Evolutionary conservation across 495 filamentous ascomycete genomes (phyloP).

Genomic region (Daldinia vernicosa): DNA sequence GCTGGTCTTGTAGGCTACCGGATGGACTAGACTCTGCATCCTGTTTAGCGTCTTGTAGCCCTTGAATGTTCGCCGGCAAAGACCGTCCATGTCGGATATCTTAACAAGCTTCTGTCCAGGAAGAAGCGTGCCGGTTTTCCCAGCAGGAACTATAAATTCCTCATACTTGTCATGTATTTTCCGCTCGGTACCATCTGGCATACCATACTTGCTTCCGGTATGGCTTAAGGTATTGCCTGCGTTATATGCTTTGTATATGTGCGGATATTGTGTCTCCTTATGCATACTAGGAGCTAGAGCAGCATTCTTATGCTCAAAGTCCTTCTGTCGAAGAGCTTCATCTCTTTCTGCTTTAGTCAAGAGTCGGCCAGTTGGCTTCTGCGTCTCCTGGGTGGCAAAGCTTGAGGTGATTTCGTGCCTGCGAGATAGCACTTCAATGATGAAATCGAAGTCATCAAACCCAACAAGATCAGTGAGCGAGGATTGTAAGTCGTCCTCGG

Average conservation of each 20-base stretch:
- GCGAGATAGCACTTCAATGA: slow-evolving; percentile 82
- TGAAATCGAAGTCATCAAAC: slow-evolving; percentile 88
- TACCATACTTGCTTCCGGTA: slow-evolving; percentile 77
- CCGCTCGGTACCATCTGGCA: slow-evolving; percentile 72
- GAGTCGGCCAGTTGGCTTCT: slow-evolving; percentile 66
- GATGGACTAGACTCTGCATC: slow-evolving; percentile 97
- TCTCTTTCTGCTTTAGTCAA: slow-evolving; percentile 81
- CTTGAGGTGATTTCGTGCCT: slow-evolving; percentile 67
- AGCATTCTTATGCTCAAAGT: slow-evolving; percentile 84
- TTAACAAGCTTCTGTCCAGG: slow-evolving; percentile 75
- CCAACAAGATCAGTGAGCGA: slow-evolving; percentile 90
- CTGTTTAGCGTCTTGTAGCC: slow-evolving; percentile 93
- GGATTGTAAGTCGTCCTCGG: slow-evolving; percentile 87
- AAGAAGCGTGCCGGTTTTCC: slow-evolving; percentile 76
- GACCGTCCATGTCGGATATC: slow-evolving; percentile 84
- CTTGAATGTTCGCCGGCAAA: slow-evolving; percentile 91
- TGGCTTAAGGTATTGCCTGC: slow-evolving; percentile 84
- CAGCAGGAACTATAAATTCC: slow-evolving; percentile 86
- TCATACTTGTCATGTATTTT: slow-evolving; percentile 74
- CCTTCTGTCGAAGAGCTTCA: slow-evolving; percentile 73
- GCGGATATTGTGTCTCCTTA: slow-evolving; percentile 80
- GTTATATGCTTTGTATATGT: slow-evolving; percentile 84
- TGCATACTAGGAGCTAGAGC: slow-evolving; percentile 67
- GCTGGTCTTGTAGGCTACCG: slow-evolving; percentile 92
- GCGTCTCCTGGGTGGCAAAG: slow-evolving; percentile 46